Conservation (phyloP, 805 yeast genomes). For the Starmerella tilneyi region DNA sequence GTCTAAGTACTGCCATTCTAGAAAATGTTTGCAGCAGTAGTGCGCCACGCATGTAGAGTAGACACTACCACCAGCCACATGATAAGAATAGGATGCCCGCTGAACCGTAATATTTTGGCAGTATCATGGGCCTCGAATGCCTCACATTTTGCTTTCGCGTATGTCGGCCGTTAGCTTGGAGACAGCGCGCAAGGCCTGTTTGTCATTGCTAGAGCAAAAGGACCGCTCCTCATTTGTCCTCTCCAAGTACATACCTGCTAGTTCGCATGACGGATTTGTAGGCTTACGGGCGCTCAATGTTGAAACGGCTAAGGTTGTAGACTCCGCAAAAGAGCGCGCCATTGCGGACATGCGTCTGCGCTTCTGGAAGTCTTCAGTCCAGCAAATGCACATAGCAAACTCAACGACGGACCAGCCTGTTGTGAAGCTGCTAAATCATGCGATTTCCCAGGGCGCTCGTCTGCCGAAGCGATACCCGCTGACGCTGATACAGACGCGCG, state of each 20-base stretch:
- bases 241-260: constrained; percentile 55
- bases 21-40: too few species aligned
- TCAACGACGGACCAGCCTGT: constrained; percentile 42
- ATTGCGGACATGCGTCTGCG: constrained; percentile 45
- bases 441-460: constrained; percentile 39
- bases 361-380: constrained; percentile 61
- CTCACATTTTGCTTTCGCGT: neutral
- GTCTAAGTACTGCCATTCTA: too few species aligned
- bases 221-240: constrained; percentile 59
- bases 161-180: constrained; percentile 3
- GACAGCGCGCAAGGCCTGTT: constrained; percentile 36
- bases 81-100: too few species aligned
- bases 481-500: constrained; percentile 50
- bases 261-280: constrained; percentile 48
- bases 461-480: constrained; percentile 47
- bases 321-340: constrained; percentile 32
- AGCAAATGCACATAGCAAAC: constrained; percentile 15
- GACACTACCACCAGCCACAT: too few species aligned
- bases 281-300: constrained; percentile 58
- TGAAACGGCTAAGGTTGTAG: constrained; percentile 48
- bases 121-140: neutral
- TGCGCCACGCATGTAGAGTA: too few species aligned
- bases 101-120: neutral
- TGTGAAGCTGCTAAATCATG: constrained; percentile 44
- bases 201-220: constrained; percentile 35